These are phyloP conservation scores for Gyromitra esculenta DNA, from an alignment of 2,329 filamentous ascomycete genomes.

Conservation along the genomic window DNA sequence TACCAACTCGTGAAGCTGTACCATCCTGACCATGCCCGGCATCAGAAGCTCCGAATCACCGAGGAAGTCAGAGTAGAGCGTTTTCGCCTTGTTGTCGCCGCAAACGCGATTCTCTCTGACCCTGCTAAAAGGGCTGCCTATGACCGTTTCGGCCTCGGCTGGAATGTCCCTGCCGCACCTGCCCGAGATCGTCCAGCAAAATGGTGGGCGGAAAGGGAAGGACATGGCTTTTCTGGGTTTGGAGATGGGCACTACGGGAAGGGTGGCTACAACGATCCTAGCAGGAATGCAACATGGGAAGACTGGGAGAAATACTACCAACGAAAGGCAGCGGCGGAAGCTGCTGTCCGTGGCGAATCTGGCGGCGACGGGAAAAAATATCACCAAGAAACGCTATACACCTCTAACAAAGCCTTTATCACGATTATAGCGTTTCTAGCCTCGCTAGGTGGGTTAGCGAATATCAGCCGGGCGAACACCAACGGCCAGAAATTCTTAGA, in stretches of 20 bases:
- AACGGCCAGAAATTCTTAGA: constrained; percentile 67
- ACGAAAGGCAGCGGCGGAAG: constrained; percentile 59
- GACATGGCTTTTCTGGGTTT: constrained; percentile 41
- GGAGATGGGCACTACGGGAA: constrained; percentile 56
- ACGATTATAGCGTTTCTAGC: constrained; percentile 68
- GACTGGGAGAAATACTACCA: constrained; percentile 89
- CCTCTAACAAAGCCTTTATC: constrained; percentile 81
- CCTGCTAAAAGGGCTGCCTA: constrained; percentile 81
- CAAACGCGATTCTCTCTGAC: constrained; percentile 87
- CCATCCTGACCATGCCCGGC: constrained; percentile 76
- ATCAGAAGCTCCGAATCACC: constrained; percentile 62
- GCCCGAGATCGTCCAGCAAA: constrained; percentile 55
- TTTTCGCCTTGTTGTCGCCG: constrained; percentile 86
- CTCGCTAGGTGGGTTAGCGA: constrained; percentile 48
- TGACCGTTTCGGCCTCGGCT: constrained; percentile 82
- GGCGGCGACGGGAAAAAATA: constrained; percentile 58
- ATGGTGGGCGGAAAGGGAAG: constrained; percentile 64
- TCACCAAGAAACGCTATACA: constrained; percentile 69
- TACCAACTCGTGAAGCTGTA: constrained; percentile 95
- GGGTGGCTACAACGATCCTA: constrained; percentile 64
- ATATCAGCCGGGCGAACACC: constrained; percentile 51
- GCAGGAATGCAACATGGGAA: constrained; percentile 91
- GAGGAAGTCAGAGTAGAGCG: constrained; percentile 78
- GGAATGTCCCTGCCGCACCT: constrained; percentile 66
- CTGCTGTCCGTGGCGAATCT: constrained; percentile 18